Percentiles rank a stretch among this genome's conserved stretches.
These are phyloP conservation scores for Botrytis sinoallii DNA, from an alignment of 2,329 filamentous ascomycete species.

Conservation along the genomic window DNA sequence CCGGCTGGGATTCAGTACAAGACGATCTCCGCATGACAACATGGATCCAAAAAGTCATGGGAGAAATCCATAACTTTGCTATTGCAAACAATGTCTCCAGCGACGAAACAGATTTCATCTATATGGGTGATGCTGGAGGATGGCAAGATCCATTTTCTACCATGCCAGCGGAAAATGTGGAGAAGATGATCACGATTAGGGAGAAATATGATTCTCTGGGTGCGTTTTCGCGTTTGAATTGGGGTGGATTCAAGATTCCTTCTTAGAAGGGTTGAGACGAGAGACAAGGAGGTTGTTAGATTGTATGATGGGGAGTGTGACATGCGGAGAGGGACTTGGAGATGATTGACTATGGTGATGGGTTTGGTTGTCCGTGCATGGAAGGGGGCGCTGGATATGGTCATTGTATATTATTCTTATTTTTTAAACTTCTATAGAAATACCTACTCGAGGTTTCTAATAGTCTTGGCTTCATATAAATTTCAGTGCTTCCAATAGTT, in stretches of 20 bases:
- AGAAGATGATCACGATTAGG: conserved; percentile 30
- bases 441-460: neutral
- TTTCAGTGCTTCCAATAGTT: no score
- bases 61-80: conserved; percentile 38
- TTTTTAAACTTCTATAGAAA: no score
- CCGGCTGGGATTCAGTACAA: conserved; percentile 39
- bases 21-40: conserved; percentile 40
- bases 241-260: conserved; percentile 34
- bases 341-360: neutral
- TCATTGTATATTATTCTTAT: neutral
- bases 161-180: conserved; percentile 39
- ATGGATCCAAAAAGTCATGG: conserved; percentile 37
- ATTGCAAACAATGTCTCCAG: conserved; percentile 21
- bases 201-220: conserved; percentile 31
- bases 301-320: neutral
- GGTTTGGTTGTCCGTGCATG: neutral
- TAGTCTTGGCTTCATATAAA: neutral
- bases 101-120: conserved; percentile 19
- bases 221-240: conserved; percentile 33
- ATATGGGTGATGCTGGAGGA: conserved; percentile 28
- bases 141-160: conserved; percentile 32
- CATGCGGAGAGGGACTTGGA: neutral
- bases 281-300: neutral
- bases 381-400: neutral
- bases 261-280: neutral